Conservation (phyloP, 2,329 filamentous ascomycete species). For the Verticillium longisporum region DNA sequence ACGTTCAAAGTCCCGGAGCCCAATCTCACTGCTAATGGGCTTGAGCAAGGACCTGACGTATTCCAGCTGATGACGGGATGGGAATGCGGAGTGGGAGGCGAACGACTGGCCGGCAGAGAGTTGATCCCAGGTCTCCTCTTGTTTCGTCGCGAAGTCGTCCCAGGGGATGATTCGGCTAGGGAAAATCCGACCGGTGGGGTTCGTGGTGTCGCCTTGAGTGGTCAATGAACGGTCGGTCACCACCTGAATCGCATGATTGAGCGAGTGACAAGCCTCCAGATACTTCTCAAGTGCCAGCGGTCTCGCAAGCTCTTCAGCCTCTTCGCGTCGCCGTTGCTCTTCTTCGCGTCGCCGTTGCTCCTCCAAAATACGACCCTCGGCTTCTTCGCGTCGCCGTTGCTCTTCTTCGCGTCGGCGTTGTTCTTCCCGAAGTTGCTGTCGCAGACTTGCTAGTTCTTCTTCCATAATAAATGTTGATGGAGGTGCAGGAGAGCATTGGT, state of each 20-base stretch:
- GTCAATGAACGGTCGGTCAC: conserved; percentile 21
- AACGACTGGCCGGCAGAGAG: conserved; percentile 18
- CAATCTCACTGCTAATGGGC: conserved; percentile 26
- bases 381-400: conserved; percentile 10
- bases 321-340: conserved; percentile 17
- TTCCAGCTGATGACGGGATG: conserved; percentile 24
- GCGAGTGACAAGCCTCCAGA: conserved; percentile 24
- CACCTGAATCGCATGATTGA: conserved; percentile 21
- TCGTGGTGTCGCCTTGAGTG: conserved; percentile 24
- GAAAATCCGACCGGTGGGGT: conserved; percentile 23
- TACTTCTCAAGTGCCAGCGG: conserved; percentile 18
- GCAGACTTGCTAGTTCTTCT: not conserved
- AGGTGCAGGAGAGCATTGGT: not conserved
- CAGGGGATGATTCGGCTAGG: conserved; percentile 28
- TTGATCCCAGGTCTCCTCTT: conserved; percentile 23
- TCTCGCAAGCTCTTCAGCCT: conserved; percentile 16
- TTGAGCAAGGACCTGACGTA: conserved; percentile 20
- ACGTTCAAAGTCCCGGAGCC: conserved; percentile 24
- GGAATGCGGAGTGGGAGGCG: conserved; percentile 19
- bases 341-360: conserved; percentile 8
- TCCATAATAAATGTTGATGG: not conserved
- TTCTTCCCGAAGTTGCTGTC: not conserved
- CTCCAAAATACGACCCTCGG: not conserved
- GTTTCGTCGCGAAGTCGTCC: conserved; percentile 21
- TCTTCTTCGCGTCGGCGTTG: conserved; percentile 9